phyloP scores from a whole-genome alignment of 2,329 filamentous ascomycete genomes.

The Dactylonectria estremocensis region DNA sequence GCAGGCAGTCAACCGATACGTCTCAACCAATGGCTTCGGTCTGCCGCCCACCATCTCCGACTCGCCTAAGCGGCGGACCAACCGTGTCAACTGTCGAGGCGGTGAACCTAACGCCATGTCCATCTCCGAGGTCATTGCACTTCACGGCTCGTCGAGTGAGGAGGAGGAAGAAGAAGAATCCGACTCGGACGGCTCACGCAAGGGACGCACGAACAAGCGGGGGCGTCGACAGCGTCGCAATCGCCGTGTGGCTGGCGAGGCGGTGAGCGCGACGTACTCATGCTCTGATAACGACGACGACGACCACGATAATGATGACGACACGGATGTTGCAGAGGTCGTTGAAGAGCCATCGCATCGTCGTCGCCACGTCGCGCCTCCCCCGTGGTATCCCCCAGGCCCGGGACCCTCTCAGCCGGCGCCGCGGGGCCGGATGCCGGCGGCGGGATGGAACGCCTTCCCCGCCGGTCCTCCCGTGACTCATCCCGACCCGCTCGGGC shows the following conservation, averaged over 20 bases:
- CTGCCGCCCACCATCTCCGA: conserved; percentile 34
- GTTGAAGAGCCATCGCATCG: conserved; percentile 8
- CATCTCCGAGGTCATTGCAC: conserved; percentile 39
- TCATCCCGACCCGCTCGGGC: conserved; percentile 2
- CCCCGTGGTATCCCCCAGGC: not conserved
- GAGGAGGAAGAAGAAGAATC: conserved; percentile 27
- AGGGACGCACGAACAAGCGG: conserved; percentile 26
- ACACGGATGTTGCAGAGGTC: conserved; percentile 5
- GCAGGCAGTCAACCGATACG: conserved; percentile 52
- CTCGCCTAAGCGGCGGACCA: conserved; percentile 6
- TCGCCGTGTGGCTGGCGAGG: conserved; percentile 28
- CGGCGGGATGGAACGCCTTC: not conserved
- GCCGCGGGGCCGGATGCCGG: conserved; percentile 5
- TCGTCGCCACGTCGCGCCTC: not conserved
- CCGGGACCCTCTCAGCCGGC: conserved; percentile 8
- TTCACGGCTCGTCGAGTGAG: conserved; percentile 38
- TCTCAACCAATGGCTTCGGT: conserved; percentile 54
- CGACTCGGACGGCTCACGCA: conserved; percentile 44
- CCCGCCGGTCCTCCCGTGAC: not conserved
- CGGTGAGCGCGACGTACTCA: conserved; percentile 29
- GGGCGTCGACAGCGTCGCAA: conserved; percentile 34
- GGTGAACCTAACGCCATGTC: conserved; percentile 26
- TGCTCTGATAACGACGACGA: conserved; percentile 27
- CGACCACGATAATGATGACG: conserved; percentile 4
- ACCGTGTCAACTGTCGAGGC: conserved; percentile 10